phyloP scores from a whole-genome alignment of 208 protist species.

The Leishmania lainsoni region DNA sequence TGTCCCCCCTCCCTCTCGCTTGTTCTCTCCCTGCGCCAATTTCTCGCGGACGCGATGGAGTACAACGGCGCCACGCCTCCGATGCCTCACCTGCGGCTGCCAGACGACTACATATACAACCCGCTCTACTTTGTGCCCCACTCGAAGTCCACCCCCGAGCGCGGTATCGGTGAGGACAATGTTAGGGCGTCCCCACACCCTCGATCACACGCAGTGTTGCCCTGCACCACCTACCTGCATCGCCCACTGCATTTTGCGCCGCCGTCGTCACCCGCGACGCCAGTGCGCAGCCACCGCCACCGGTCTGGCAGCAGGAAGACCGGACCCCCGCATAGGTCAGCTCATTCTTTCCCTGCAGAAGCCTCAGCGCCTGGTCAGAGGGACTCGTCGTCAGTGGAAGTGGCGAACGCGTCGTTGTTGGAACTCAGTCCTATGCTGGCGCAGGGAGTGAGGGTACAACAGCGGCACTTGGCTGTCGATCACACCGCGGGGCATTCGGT shows the following conservation, averaged over 20 bases:
- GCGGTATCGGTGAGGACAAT: not conserved
- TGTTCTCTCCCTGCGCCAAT: not conserved
- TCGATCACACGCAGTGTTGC: slow-evolving; percentile 6
- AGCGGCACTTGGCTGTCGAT: not conserved
- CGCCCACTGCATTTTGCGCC: slow-evolving; percentile 19
- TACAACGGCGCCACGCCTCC: slow-evolving; percentile 3
- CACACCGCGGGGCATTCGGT: not conserved
- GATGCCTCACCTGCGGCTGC: slow-evolving; percentile 25
- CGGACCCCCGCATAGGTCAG: not conserved
- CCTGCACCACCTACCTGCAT: slow-evolving; percentile 21
- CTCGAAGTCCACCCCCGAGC: not conserved
- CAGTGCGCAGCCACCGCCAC: not conserved
- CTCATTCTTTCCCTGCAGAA: too few species aligned
- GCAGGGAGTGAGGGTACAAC: slow-evolving; percentile 14
- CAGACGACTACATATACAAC: slow-evolving; percentile 24
- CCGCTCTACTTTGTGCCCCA: slow-evolving; percentile 14
- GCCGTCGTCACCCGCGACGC: not conserved
- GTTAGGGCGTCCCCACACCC: not conserved
- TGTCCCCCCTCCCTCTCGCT: not conserved
- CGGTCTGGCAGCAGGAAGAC: not conserved
- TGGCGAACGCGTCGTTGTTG: not conserved
- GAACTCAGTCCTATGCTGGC: slow-evolving; percentile 9
- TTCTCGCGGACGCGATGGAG: slow-evolving; percentile 6
- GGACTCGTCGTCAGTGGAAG: not conserved
- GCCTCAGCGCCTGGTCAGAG: not conserved